These are phyloP conservation scores for Gaeumannomyces tritici DNA, from an alignment of 2,329 filamentous ascomycete genomes.

Conservation along the genomic window DNA sequence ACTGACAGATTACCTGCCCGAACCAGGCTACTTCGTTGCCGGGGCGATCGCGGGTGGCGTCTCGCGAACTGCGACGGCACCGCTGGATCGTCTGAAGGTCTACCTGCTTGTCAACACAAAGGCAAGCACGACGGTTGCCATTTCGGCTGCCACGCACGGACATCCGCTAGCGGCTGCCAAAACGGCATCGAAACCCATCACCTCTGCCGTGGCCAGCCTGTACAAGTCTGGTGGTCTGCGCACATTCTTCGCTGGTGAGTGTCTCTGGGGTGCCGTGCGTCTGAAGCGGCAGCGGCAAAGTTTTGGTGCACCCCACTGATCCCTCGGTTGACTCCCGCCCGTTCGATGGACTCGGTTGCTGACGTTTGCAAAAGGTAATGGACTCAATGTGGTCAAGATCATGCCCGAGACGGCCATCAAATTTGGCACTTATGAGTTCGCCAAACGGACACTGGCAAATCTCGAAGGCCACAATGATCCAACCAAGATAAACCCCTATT, in stretches of 20 bases:
- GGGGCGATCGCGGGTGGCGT: slow-evolving; percentile 91
- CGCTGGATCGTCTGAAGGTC: slow-evolving; percentile 93
- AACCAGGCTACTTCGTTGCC: slow-evolving; percentile 96
- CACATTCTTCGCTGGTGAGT: slow-evolving; percentile 84
- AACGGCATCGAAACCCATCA: slow-evolving; percentile 59
- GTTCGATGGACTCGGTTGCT: neutral
- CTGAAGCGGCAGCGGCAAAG: neutral
- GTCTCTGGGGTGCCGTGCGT: neutral
- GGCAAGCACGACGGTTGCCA: slow-evolving; percentile 43
- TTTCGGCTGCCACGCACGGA: slow-evolving; percentile 45
- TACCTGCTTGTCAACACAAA: slow-evolving; percentile 90
- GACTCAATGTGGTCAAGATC: slow-evolving; percentile 92
- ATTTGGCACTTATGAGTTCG: slow-evolving; percentile 94
- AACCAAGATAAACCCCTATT: slow-evolving; percentile 67
- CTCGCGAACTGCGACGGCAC: slow-evolving; percentile 89
- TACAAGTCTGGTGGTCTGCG: slow-evolving; percentile 80
- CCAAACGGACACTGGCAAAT: slow-evolving; percentile 76
- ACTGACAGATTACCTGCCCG: slow-evolving; percentile 63
- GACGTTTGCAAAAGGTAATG: slow-evolving; percentile 57
- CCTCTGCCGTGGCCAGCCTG: slow-evolving; percentile 64
- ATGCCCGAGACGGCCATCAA: slow-evolving; percentile 99
- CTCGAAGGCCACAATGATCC: slow-evolving; percentile 84
- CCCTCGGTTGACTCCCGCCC: too few relatives aligned
- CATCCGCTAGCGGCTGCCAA: slow-evolving; percentile 54
- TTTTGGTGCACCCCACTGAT: neutral